phyloP scores from a whole-genome alignment of 2,329 filamentous ascomycete species.

The Myriangium duriaei region DNA sequence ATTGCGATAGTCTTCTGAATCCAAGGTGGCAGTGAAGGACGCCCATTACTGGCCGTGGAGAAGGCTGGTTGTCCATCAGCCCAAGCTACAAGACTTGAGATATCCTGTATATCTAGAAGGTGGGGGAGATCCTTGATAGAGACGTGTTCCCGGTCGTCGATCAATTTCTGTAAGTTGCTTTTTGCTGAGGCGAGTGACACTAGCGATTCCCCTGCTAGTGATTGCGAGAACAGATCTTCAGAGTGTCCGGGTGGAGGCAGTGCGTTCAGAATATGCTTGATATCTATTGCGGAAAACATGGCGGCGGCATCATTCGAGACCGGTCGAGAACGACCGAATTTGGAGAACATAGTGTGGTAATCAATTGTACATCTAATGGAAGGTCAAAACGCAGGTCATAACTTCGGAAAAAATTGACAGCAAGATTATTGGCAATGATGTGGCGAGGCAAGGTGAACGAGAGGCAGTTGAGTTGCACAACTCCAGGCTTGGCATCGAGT shows the following conservation, averaged over 20 bases:
- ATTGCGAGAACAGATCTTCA: not conserved
- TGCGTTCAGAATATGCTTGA: not conserved
- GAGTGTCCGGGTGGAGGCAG: not conserved
- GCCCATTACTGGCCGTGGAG: conserved; percentile 1
- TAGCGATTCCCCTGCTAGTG: not conserved
- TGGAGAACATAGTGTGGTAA: too few relatives aligned
- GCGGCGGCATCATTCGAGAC: too few relatives aligned
- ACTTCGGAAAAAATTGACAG: too few relatives aligned
- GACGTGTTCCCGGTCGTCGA: not conserved
- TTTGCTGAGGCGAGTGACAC: not conserved
- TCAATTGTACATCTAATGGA: too few relatives aligned
- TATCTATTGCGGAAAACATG: not conserved
- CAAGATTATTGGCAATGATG: too few relatives aligned
- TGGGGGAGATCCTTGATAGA: not conserved
- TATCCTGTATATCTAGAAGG: conserved; percentile 3
- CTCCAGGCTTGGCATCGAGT: too few relatives aligned
- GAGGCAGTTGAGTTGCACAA: too few relatives aligned
- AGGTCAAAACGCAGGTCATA: too few relatives aligned
- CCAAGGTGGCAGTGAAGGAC: conserved; percentile 1
- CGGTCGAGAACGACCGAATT: too few relatives aligned
- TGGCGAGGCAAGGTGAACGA: too few relatives aligned
- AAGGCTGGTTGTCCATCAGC: not conserved
- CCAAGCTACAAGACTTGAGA: not conserved
- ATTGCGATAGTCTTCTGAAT: conserved; percentile 7
- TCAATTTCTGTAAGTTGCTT: not conserved